Conservation (phyloP, 2,329 filamentous ascomycete genomes). For the Blastomyces parvus region DNA sequence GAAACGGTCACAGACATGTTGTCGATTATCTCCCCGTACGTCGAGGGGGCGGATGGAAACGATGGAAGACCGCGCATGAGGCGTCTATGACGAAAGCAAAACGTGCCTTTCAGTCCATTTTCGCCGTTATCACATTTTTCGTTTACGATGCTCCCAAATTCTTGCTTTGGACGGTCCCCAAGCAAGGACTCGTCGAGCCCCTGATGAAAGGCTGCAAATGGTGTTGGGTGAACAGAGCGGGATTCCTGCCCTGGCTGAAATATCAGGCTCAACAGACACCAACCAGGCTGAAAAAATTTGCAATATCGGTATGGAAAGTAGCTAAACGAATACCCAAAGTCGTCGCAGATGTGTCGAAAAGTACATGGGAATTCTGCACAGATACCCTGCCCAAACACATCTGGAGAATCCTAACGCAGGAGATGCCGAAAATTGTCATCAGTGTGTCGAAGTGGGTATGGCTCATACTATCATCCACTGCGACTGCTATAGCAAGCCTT, state of each 20-base stretch:
- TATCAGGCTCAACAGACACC: not conserved
- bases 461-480: not conserved
- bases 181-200: not conserved
- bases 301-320: not conserved
- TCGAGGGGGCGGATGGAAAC: conserved; percentile 5
- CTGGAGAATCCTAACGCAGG: not conserved
- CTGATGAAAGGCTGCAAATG: not conserved
- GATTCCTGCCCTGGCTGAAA: not conserved
- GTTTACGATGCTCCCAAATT: conserved; percentile 4
- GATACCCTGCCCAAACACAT: not conserved
- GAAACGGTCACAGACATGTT: conserved; percentile 6
- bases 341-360: not conserved
- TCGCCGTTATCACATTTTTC: not conserved
- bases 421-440: not conserved
- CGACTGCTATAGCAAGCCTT: not conserved
- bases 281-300: not conserved
- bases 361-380: not conserved
- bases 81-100: not conserved
- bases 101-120: not conserved
- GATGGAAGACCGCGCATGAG: conserved; percentile 3
- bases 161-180: conserved; percentile 3
- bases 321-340: not conserved
- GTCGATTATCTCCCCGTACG: conserved; percentile 7
- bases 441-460: conserved; percentile 4
- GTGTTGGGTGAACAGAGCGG: conserved; percentile 6